A percentile compares a stretch with the other conserved stretches of the same genome.
Evolutionary conservation across 2,329 filamentous ascomycete genomes (phyloP).

Genomic region (Diaporthe caulivora): DNA sequence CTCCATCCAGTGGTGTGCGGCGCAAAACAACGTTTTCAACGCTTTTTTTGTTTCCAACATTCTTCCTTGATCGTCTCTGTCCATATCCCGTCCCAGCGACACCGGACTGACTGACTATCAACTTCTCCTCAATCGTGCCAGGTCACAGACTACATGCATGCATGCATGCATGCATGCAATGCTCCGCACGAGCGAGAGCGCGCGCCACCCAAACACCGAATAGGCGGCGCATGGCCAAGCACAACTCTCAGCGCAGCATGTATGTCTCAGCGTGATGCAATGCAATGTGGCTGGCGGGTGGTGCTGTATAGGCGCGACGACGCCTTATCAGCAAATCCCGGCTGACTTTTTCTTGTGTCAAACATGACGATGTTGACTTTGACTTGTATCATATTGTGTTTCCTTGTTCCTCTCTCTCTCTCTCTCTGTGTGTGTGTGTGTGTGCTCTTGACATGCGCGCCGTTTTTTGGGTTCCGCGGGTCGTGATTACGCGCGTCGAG

Average conservation of each 20-base stretch:
- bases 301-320: neutral
- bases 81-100: neutral
- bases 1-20: neutral
- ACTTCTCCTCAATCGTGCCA: constrained; percentile 7
- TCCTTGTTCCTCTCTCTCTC: too few species aligned
- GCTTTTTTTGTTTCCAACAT: neutral
- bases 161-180: constrained; percentile 14
- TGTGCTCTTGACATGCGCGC: too few species aligned
- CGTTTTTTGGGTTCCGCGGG: too few species aligned
- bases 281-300: too few species aligned
- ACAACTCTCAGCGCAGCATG: constrained; percentile 3
- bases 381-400: too few species aligned
- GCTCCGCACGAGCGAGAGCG: neutral
- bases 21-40: neutral
- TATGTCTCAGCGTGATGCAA: constrained; percentile 21
- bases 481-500: too few species aligned
- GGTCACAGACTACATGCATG: neutral
- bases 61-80: neutral
- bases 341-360: too few species aligned
- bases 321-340: constrained; percentile 17
- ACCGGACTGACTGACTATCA: constrained; percentile 3
- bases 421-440: too few species aligned
- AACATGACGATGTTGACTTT: too few species aligned
- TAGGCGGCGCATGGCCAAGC: constrained; percentile 4
- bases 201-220: neutral